These are phyloP conservation scores for Firmiana major DNA, from an alignment of 345 rosid species.

Conservation along the genomic window DNA sequence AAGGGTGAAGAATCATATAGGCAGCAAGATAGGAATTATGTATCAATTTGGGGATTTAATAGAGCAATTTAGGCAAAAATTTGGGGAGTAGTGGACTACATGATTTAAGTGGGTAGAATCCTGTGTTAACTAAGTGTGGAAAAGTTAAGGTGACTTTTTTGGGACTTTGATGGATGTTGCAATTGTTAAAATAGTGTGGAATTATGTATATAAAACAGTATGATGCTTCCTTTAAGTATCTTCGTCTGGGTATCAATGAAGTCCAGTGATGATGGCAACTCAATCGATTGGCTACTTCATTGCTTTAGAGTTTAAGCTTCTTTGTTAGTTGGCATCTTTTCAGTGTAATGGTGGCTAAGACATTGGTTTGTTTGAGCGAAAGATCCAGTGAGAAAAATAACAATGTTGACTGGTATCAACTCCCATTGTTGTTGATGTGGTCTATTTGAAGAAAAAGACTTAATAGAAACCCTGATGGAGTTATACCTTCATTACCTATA, in stretches of 20 bases:
- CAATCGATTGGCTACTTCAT: not conserved
- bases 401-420: not conserved
- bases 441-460: not conserved
- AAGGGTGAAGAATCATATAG: not conserved
- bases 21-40: conserved; percentile 1
- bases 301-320: conserved; percentile 2
- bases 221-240: not conserved
- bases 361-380: not conserved
- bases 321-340: not conserved
- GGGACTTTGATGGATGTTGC: not conserved
- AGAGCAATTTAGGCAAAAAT: not conserved
- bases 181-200: not conserved
- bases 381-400: not conserved
- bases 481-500: conserved; percentile 5
- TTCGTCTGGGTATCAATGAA: not conserved
- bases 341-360: not conserved
- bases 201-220: not conserved
- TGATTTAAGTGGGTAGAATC: not conserved
- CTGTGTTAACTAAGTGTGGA: not conserved
- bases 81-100: not conserved
- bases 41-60: not conserved
- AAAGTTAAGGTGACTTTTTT: not conserved
- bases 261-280: not conserved
- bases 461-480: not conserved
- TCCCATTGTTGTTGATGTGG: not conserved